These are phyloP conservation scores for Fusarium kyushuense DNA, from an alignment of 2,329 filamentous ascomycete genomes.

Conservation along the genomic window DNA sequence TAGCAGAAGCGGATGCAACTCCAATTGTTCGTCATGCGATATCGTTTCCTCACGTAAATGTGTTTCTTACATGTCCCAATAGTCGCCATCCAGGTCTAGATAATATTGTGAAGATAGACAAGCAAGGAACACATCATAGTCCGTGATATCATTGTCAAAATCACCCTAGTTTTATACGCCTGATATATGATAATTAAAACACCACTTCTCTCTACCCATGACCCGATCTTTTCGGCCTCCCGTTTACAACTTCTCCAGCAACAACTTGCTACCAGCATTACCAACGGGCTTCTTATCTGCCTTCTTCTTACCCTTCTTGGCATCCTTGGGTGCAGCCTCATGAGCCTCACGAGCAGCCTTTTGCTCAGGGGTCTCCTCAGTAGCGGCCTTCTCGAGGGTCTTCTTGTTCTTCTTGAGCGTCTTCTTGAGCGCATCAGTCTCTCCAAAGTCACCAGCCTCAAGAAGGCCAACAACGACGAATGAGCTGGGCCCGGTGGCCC, in stretches of 20 bases:
- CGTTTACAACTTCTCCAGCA: slow-evolving; percentile 67
- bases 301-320: slow-evolving; percentile 59
- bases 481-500: slow-evolving; percentile 87
- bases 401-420: slow-evolving; percentile 80
- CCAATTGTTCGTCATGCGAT: neutral
- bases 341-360: slow-evolving; percentile 64
- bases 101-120: neutral
- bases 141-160: slow-evolving; percentile 43
- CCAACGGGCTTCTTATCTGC: slow-evolving; percentile 62
- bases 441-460: slow-evolving; percentile 78
- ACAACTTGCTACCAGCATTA: slow-evolving; percentile 71
- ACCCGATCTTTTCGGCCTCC: neutral
- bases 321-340: slow-evolving; percentile 58
- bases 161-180: slow-evolving; percentile 44
- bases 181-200: slow-evolving; percentile 39
- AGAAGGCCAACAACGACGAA: slow-evolving; percentile 87
- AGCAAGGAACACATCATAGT: slow-evolving; percentile 31
- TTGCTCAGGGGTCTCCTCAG: slow-evolving; percentile 67
- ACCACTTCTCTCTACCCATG: slow-evolving; percentile 16
- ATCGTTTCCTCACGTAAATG: neutral
- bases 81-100: neutral
- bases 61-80: neutral
- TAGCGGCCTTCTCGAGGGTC: slow-evolving; percentile 75
- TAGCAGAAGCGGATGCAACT: neutral
- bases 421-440: slow-evolving; percentile 74